Evolutionary conservation across 306 rosid genomes (phyloP).

Genomic region (Citrullus amarus): DNA sequence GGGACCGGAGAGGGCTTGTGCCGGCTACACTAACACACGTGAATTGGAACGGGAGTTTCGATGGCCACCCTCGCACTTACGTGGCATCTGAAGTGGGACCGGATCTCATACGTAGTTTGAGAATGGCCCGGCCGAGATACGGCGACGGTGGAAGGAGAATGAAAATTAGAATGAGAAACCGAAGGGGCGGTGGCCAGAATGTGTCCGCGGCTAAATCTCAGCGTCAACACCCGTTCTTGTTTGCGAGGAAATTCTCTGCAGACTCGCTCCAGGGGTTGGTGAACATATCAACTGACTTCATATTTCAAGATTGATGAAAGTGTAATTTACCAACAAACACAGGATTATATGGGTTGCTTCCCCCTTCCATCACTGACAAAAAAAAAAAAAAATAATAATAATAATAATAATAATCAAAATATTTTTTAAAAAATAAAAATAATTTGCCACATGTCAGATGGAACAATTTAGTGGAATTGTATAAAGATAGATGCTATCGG

Average conservation of each 20-base stretch:
- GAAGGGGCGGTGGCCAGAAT: conserved; percentile 12
- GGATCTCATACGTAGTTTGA: conserved; percentile 18
- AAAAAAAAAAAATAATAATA: too few relatives aligned
- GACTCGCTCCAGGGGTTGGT: conserved; percentile 37
- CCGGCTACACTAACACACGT: conserved; percentile 69
- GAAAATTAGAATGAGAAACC: neutral
- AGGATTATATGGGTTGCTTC: neutral
- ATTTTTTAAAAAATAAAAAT: too few relatives aligned
- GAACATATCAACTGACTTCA: conserved; percentile 30
- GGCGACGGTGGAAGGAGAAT: conserved; percentile 24
- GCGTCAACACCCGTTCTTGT: conserved; percentile 38
- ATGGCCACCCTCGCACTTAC: conserved; percentile 61
- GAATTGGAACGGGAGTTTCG: conserved; percentile 34
- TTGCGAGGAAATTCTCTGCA: conserved; percentile 48
- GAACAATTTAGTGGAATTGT: too few relatives aligned
- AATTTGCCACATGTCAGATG: too few relatives aligned
- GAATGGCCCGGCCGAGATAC: conserved; percentile 34
- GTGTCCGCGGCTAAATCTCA: neutral
- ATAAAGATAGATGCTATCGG: too few relatives aligned
- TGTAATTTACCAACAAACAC: neutral
- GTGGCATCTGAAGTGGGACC: conserved; percentile 27
- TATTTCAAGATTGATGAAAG: conserved; percentile 28
- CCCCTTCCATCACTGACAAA: too few relatives aligned
- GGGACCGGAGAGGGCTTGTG: conserved; percentile 39
- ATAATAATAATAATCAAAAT: too few relatives aligned